Conservation (phyloP, 2,329 filamentous ascomycete genomes). For the Helminthosporium solani region DNA sequence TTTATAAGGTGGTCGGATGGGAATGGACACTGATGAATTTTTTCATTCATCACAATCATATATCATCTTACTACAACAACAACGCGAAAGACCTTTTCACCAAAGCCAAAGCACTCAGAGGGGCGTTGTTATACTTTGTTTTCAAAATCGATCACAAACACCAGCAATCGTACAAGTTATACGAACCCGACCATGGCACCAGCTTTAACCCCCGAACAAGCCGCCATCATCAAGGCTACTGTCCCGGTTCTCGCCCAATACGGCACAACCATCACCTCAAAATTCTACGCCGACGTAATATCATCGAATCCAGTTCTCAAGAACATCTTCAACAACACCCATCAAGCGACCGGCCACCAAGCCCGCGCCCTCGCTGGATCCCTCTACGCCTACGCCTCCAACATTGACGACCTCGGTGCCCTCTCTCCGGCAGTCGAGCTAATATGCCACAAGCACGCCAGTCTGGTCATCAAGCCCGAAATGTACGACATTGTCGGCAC, state of each 20-base stretch:
- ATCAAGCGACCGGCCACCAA: constrained; percentile 68
- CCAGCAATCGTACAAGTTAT: too few species aligned
- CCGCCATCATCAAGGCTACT: constrained; percentile 67
- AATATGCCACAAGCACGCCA: constrained; percentile 76
- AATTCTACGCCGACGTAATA: constrained; percentile 72
- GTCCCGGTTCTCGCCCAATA: constrained; percentile 68
- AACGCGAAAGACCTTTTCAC: background rate
- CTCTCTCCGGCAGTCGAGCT: constrained; percentile 61
- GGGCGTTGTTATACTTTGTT: background rate
- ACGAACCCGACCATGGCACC: constrained; percentile 33
- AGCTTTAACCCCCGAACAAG: constrained; percentile 61
- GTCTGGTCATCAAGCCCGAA: constrained; percentile 65
- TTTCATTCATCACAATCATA: background rate
- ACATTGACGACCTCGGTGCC: constrained; percentile 67
- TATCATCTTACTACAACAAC: background rate
- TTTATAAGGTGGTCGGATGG: background rate
- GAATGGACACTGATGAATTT: background rate
- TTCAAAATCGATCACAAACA: background rate
- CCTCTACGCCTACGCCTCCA: constrained; percentile 69
- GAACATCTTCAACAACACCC: constrained; percentile 69
- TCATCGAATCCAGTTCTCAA: constrained; percentile 64
- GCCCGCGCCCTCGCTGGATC: constrained; percentile 67
- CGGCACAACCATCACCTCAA: constrained; percentile 66
- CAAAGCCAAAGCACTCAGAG: too few species aligned
- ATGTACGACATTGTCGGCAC: constrained; percentile 71